phyloP scores from a whole-genome alignment of 768 basidiomycete species.

The Mycena crocata region DNA sequence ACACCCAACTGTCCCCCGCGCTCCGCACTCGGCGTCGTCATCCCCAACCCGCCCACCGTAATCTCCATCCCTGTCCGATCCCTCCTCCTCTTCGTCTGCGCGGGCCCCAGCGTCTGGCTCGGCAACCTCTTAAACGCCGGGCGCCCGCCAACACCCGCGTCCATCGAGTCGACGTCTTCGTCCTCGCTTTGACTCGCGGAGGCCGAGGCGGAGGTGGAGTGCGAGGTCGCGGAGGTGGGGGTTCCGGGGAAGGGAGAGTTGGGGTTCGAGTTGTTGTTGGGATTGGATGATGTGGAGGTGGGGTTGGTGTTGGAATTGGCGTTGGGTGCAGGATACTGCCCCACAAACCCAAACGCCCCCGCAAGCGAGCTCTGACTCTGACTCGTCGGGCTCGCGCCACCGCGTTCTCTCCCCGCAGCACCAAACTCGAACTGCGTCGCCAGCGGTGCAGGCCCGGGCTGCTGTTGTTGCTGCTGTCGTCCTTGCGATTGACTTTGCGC shows the following conservation, averaged over 20 bases:
- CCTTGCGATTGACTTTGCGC: too few species aligned
- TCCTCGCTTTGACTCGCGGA: constrained; percentile 35
- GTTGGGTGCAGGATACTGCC: constrained; percentile 6
- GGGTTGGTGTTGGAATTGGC: too few species aligned
- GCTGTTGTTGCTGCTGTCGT: constrained; percentile 16
- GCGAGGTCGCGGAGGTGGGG: neutral
- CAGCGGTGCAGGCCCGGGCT: neutral
- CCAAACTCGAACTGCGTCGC: constrained; percentile 25
- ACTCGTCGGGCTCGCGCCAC: neutral
- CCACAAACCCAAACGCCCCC: constrained; percentile 27
- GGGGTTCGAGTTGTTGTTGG: too few species aligned
- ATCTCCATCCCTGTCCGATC: neutral
- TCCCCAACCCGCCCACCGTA: neutral
- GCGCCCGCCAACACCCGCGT: constrained; percentile 47
- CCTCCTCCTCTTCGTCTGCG: constrained; percentile 60
- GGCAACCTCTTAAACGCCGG: constrained; percentile 82
- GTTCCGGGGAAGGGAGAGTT: constrained; percentile 31
- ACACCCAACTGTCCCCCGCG: neutral
- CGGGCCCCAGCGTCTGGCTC: constrained; percentile 77
- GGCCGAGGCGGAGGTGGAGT: neutral
- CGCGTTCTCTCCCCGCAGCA: neutral
- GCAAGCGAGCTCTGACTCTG: constrained; percentile 27
- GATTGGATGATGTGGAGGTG: too few species aligned
- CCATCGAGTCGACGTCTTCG: constrained; percentile 37
- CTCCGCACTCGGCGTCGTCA: constrained; percentile 8